phyloP scores from a whole-genome alignment of 345 rosid genomes.

The Salix exigua region DNA sequence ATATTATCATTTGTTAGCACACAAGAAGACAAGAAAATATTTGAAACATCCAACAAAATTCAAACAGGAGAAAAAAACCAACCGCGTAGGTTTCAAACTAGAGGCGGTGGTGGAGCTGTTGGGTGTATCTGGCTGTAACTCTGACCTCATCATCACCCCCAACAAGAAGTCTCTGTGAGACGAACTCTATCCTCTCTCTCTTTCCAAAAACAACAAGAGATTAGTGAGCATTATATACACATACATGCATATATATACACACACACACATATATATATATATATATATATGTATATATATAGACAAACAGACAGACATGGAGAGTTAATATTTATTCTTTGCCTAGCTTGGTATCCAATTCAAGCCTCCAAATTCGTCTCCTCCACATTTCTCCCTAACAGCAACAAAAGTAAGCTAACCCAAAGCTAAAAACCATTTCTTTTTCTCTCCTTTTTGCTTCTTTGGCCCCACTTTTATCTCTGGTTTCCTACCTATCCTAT shows the following conservation, averaged over 20 bases:
- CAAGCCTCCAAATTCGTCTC: conserved; percentile 13
- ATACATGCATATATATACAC: not conserved
- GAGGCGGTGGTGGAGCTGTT: not conserved
- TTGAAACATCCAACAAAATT: not conserved
- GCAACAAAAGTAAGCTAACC: not conserved
- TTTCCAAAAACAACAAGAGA: not conserved
- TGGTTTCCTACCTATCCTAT: no score
- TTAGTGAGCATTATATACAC: not conserved
- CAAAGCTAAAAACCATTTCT: not conserved
- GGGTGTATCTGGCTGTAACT: not conserved
- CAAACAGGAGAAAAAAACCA: not conserved
- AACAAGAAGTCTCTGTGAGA: not conserved
- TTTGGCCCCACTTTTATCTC: not conserved
- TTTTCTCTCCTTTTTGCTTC: not conserved
- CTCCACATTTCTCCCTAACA: conserved; percentile 3
- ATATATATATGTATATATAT: not conserved
- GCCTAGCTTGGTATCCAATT: conserved; percentile 1
- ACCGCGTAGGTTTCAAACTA: not conserved
- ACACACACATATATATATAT: not conserved
- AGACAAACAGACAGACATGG: no score
- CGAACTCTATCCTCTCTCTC: not conserved
- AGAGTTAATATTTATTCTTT: not conserved
- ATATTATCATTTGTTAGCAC: no score
- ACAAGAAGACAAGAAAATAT: not conserved
- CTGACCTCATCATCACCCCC: not conserved